Conservation (phyloP, 192 early-diverging fungal genomes). For the Phlyctochytrium planicorne region DNA sequence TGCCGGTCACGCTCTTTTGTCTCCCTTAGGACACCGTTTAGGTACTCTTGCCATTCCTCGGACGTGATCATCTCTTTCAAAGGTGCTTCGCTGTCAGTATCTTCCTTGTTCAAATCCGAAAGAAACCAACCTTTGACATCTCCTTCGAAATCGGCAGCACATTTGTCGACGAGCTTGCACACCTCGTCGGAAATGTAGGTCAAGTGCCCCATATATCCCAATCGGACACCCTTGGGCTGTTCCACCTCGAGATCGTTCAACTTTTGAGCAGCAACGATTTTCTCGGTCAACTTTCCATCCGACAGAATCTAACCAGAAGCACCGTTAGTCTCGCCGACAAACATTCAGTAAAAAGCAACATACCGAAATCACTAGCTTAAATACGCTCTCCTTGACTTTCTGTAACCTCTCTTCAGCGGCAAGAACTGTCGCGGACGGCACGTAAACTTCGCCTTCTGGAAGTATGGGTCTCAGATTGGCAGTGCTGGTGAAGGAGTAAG, state of each 20-base stretch:
- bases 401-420: conserved; percentile 46
- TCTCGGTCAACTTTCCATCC: conserved; percentile 80
- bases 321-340: no score
- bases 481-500: conserved; percentile 66
- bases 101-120: no score
- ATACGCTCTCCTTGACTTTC: conserved; percentile 42
- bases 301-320: no score
- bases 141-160: conserved; percentile 42
- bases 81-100: no score
- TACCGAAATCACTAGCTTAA: conserved; percentile 52
- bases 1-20: conserved; percentile 57
- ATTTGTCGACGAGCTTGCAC: conserved; percentile 82
- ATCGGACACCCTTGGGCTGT: conserved; percentile 84
- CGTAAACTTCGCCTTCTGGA: neutral
- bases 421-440: neutral
- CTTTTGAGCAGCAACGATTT: conserved; percentile 84
- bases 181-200: conserved; percentile 97
- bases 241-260: conserved; percentile 77
- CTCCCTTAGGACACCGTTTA: conserved; percentile 41
- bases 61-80: conserved; percentile 39
- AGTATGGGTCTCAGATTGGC: conserved; percentile 12
- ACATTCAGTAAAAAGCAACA: no score
- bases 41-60: conserved; percentile 58
- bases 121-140: conserved; percentile 46
- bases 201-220: conserved; percentile 98